Conservation (phyloP, 2,329 filamentous ascomycete species). For the Microsporum canis region DNA sequence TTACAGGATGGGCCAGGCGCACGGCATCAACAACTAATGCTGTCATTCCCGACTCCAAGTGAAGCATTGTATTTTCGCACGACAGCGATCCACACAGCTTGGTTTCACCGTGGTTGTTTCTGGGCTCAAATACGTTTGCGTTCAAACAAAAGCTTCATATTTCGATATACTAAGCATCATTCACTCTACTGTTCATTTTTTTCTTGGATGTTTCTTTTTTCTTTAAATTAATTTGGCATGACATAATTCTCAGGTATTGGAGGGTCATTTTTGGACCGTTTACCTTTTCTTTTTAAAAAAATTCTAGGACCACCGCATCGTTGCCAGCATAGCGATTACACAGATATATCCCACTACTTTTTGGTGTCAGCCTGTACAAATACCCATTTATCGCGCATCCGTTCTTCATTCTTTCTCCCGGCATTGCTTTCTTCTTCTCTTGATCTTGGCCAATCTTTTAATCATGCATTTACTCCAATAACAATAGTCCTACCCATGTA, state of each 20-base stretch:
- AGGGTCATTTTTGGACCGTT: background rate
- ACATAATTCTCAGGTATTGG: background rate
- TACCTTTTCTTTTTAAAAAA: background rate
- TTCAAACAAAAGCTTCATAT: background rate
- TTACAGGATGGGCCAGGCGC: slow-evolving; percentile 30
- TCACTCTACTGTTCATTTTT: background rate
- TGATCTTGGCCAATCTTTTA: slow-evolving; percentile 1
- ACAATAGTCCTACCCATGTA: background rate
- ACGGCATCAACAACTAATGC: slow-evolving; percentile 13
- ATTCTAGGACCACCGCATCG: background rate
- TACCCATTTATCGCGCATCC: background rate
- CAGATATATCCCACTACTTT: background rate
- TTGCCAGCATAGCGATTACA: slow-evolving; percentile 1
- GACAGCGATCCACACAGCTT: background rate
- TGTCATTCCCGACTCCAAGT: background rate
- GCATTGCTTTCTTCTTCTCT: background rate
- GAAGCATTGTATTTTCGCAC: background rate
- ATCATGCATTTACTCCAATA: background rate
- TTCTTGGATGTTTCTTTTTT: background rate
- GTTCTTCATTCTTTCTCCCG: background rate
- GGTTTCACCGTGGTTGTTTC: background rate
- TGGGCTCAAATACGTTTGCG: background rate
- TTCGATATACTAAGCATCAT: background rate
- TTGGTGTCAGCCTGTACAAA: slow-evolving; percentile 2
- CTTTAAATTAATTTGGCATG: background rate